phyloP scores from a whole-genome alignment of 805 yeast species.

The Yarrowia deformans region DNA sequence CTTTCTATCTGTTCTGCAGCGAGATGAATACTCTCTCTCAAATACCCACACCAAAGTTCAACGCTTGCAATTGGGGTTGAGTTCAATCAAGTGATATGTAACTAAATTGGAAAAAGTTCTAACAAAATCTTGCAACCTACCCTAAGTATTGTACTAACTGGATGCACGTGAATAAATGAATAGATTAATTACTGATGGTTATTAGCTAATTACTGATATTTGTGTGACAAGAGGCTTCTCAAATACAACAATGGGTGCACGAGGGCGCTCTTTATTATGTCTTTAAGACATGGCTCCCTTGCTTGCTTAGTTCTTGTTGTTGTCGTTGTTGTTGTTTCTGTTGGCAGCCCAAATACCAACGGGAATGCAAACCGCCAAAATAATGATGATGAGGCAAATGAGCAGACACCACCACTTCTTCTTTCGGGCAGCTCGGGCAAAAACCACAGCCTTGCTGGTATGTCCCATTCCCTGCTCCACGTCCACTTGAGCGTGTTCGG shows the following conservation, averaged over 20 bases:
- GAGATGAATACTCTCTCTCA: too few relatives aligned
- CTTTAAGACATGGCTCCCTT: too few relatives aligned
- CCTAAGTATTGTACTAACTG: too few relatives aligned
- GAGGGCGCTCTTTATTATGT: too few relatives aligned
- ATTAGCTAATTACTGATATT: neutral
- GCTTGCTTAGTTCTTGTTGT: neutral
- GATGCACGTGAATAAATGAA: too few relatives aligned
- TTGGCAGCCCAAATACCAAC: neutral
- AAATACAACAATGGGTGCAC: too few relatives aligned
- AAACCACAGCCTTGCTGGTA: neutral
- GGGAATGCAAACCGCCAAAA: neutral
- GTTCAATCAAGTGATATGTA: too few relatives aligned
- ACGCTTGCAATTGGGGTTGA: too few relatives aligned
- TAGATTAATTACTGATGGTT: neutral
- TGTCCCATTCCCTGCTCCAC: constrained; percentile 2
- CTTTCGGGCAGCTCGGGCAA: neutral
- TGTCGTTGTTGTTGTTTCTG: neutral
- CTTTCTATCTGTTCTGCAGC: neutral
- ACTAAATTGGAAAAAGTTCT: too few relatives aligned
- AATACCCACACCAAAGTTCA: too few relatives aligned
- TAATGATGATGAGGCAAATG: neutral
- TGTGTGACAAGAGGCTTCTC: too few relatives aligned
- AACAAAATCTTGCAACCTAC: too few relatives aligned
- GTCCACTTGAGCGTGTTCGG: neutral
- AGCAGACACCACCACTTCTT: constrained; percentile 6